A percentile compares a stretch with the other conserved stretches of the same genome.
These are phyloP conservation scores for Aureobasidium sp. DNA, from an alignment of 2,329 filamentous ascomycete species.

Conservation along the genomic window DNA sequence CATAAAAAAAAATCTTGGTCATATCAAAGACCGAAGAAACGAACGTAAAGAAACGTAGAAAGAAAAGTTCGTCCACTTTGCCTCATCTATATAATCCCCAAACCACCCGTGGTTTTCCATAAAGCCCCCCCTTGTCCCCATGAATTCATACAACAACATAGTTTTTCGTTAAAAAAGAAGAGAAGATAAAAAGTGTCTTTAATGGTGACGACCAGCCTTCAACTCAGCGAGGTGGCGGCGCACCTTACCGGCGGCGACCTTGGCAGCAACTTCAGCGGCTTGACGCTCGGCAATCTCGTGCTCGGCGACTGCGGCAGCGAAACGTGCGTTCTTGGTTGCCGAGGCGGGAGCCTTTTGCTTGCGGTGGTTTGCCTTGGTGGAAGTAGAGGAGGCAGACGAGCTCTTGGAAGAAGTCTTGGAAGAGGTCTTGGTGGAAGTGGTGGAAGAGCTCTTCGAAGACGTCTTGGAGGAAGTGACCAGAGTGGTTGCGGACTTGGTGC, in stretches of 20 bases:
- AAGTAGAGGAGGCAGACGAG: neutral
- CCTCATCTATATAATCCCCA: neutral
- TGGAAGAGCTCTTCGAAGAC: neutral
- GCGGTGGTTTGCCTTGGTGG: neutral
- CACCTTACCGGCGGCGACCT: neutral
- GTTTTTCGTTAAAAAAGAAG: neutral
- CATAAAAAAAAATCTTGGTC: neutral
- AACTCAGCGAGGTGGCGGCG: neutral
- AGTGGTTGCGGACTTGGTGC: neutral
- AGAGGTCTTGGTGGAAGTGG: neutral
- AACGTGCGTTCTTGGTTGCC: neutral
- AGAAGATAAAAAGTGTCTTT: neutral
- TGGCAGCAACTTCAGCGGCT: constrained; percentile 3
- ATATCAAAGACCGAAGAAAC: neutral
- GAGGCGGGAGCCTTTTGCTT: neutral
- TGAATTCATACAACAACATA: neutral
- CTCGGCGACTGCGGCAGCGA: neutral
- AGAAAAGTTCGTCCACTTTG: neutral
- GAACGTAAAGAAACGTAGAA: neutral
- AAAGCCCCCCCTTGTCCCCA: neutral
- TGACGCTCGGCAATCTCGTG: neutral
- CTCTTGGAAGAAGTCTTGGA: neutral
- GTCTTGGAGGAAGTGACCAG: neutral
- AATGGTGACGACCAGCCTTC: constrained; percentile 8
- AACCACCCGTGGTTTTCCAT: too few species aligned